phyloP scores from a whole-genome alignment of 192 early-diverging fungal genomes.

The Podila minutissima region DNA sequence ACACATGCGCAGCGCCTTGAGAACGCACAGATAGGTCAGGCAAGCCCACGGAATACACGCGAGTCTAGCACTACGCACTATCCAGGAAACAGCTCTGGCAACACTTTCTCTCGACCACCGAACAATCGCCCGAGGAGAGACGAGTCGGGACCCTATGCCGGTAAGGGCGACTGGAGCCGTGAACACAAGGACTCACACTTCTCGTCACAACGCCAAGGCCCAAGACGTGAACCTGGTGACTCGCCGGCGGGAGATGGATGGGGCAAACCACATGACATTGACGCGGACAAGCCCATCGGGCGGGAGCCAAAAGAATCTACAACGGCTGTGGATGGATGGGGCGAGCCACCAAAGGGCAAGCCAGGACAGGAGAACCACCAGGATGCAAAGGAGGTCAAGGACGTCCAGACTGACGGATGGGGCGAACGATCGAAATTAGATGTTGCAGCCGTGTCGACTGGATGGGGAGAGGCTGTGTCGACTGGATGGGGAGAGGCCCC shows the following conservation, averaged over 20 bases:
- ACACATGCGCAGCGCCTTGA: constrained; percentile 4
- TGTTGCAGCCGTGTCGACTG: neutral
- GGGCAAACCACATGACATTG: neutral
- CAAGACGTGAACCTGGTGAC: neutral
- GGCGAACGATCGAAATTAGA: neutral
- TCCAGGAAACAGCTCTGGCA: neutral
- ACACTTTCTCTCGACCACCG: neutral
- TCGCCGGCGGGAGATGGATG: neutral
- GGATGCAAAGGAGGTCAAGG: neutral
- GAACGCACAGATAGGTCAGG: neutral
- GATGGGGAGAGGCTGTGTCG: neutral
- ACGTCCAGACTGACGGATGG: neutral
- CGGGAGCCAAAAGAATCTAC: neutral
- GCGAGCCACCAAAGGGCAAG: neutral
- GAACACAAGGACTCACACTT: neutral
- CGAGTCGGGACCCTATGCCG: neutral
- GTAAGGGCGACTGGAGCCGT: neutral
- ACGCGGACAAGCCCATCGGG: too few relatives aligned
- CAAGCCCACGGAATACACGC: too few relatives aligned
- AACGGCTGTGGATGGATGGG: neutral
- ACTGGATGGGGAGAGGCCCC: neutral
- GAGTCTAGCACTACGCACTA: neutral
- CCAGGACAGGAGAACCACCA: neutral
- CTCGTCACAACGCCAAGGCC: neutral
- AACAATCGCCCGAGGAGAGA: neutral